These are phyloP conservation scores for Vaccinium corymbosum DNA, from an alignment of 148 eudicot genomes.

Conservation along the genomic window DNA sequence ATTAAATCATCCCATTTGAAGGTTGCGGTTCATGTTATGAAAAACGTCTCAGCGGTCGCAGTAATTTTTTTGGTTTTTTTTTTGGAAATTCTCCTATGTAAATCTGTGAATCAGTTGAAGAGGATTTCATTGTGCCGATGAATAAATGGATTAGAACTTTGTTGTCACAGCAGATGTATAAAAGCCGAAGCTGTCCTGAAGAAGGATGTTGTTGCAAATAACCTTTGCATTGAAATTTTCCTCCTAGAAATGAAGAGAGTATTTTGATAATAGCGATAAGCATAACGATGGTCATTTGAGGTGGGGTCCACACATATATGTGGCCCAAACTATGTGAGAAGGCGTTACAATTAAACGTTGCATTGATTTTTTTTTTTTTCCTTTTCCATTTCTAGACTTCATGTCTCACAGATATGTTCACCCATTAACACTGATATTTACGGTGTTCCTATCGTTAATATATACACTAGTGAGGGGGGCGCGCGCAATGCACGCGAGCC, in stretches of 20 bases:
- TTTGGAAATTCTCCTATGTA: background rate
- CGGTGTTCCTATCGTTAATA: background rate
- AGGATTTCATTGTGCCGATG: background rate
- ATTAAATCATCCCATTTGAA: constrained; percentile 19
- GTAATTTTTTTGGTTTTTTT: background rate
- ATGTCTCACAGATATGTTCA: background rate
- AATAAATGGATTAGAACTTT: background rate
- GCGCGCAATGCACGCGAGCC: too few species aligned
- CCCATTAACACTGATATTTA: background rate
- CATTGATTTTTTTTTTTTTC: background rate
- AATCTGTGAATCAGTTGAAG: background rate
- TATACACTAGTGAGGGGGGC: too few species aligned
- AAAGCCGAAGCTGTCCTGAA: background rate
- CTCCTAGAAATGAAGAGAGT: too few species aligned
- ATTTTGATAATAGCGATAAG: too few species aligned
- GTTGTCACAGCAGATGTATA: background rate
- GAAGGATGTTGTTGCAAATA: background rate
- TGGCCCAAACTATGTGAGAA: too few species aligned
- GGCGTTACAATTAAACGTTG: too few species aligned
- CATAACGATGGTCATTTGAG: too few species aligned
- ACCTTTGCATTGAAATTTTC: too few species aligned
- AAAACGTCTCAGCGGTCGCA: background rate
- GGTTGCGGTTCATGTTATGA: background rate
- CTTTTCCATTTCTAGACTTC: background rate
- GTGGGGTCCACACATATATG: too few species aligned